These are phyloP conservation scores for Trypanosoma conorhini DNA, from an alignment of 208 protist genomes.

Conservation along the genomic window DNA sequence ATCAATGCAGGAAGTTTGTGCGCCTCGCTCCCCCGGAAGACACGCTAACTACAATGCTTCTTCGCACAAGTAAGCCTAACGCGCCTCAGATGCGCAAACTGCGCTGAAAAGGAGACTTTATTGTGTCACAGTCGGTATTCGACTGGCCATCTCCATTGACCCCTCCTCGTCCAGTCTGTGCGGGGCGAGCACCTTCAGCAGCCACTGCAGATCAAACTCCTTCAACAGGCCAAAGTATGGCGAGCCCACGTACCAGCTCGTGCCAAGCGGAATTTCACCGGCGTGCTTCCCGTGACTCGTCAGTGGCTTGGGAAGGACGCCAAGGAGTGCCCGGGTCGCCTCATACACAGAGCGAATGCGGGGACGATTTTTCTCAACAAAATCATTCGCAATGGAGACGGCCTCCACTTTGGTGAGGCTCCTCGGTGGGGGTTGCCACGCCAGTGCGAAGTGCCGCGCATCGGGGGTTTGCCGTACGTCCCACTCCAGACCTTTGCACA, in stretches of 20 bases:
- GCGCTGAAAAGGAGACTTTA: neutral
- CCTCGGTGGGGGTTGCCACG: constrained; percentile 54
- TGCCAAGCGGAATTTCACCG: constrained; percentile 65
- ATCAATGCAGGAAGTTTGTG: neutral
- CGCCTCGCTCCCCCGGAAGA: neutral
- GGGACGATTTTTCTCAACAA: constrained; percentile 80
- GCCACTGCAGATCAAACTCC: constrained; percentile 82
- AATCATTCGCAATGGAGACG: constrained; percentile 75
- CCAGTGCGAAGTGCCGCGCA: neutral
- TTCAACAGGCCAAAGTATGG: constrained; percentile 85
- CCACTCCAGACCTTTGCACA: constrained; percentile 37
- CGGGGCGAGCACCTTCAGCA: constrained; percentile 55
- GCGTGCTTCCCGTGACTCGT: constrained; percentile 77
- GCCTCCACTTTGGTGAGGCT: constrained; percentile 52
- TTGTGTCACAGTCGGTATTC: neutral
- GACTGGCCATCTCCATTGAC: neutral
- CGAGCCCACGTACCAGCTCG: constrained; percentile 82
- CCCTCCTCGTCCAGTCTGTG: constrained; percentile 28
- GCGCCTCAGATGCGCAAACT: neutral
- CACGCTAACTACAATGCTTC: neutral
- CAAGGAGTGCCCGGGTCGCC: constrained; percentile 61
- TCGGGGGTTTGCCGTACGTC: constrained; percentile 10
- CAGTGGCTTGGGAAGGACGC: constrained; percentile 72
- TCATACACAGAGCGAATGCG: constrained; percentile 70
- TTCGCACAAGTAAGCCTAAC: neutral